phyloP scores from a whole-genome alignment of 192 early-diverging fungal genomes.

The Spizellomyces sp. region DNA sequence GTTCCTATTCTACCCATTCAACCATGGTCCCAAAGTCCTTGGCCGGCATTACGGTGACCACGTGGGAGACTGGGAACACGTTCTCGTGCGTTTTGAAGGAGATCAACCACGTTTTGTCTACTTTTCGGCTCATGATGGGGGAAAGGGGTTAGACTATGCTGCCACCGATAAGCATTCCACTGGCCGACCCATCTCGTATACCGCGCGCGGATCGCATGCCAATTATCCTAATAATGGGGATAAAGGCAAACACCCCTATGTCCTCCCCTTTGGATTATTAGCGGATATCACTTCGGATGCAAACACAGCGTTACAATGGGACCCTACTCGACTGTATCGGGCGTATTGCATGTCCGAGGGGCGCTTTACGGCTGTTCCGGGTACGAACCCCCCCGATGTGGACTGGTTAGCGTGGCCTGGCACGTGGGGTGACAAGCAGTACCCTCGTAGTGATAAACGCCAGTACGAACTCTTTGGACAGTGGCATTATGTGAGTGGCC shows the following conservation, averaged over 20 bases:
- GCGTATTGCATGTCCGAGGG: conserved; percentile 8
- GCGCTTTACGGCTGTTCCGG: neutral
- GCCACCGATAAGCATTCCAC: neutral
- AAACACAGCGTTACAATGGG: neutral
- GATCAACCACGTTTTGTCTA: neutral
- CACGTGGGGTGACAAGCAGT: conserved; percentile 21
- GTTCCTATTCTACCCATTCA: conserved; percentile 27
- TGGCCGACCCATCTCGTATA: conserved; percentile 8
- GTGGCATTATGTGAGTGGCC: conserved; percentile 18
- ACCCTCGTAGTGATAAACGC: conserved; percentile 4
- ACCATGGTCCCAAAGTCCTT: conserved; percentile 20
- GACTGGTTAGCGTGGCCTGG: conserved; percentile 12
- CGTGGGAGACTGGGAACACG: conserved; percentile 28
- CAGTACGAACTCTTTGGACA: conserved; percentile 24
- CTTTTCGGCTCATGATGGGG: conserved; percentile 21
- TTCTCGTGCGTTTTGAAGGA: conserved; percentile 9
- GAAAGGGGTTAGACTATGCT: neutral
- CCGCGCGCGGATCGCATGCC: conserved; percentile 21
- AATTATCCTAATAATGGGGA: conserved; percentile 31
- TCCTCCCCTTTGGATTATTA: conserved; percentile 18
- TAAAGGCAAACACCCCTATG: conserved; percentile 20
- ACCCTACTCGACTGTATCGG: neutral
- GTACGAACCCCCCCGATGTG: neutral
- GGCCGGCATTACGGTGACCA: conserved; percentile 23
- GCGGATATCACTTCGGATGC: neutral